A percentile compares a stretch with the other conserved stretches of the same genome.
These are phyloP conservation scores for Taphrina betulina DNA, from an alignment of 1,139 yeast genomes.

Conservation along the genomic window DNA sequence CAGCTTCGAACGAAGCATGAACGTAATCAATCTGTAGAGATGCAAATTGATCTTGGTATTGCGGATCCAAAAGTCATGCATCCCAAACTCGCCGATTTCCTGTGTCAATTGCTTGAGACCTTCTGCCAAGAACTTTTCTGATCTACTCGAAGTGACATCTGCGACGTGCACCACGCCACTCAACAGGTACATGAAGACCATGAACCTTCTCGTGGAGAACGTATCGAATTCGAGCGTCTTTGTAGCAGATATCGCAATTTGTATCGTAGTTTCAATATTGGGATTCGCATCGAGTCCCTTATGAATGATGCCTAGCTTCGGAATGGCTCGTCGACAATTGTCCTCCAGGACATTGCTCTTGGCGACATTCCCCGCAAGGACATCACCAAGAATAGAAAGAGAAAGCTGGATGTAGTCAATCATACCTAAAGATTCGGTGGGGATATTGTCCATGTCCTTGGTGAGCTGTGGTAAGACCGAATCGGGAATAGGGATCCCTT, in stretches of 20 bases:
- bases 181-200: constrained; percentile 13
- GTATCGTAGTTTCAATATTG: background rate
- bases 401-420: constrained; percentile 6
- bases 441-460: background rate
- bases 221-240: background rate
- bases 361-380: constrained; percentile 11
- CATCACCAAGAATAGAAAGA: constrained; percentile 9
- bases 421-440: background rate
- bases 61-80: no score
- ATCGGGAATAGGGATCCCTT: constrained; percentile 1
- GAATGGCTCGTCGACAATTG: background rate
- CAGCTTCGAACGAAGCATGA: background rate
- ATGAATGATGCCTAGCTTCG: constrained; percentile 3
- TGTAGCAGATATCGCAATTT: background rate
- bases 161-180: constrained; percentile 10
- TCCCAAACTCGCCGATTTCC: background rate
- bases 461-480: background rate
- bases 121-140: constrained; percentile 9
- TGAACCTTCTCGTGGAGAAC: background rate
- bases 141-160: constrained; percentile 7
- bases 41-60: background rate
- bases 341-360: background rate
- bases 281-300: constrained; percentile 8
- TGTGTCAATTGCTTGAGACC: constrained; percentile 6
- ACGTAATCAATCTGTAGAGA: background rate